Percentiles rank a stretch among this genome's conserved stretches.
phyloP scores from a whole-genome alignment of 306 rosid genomes.

The Sechiopsis laciniata region DNA sequence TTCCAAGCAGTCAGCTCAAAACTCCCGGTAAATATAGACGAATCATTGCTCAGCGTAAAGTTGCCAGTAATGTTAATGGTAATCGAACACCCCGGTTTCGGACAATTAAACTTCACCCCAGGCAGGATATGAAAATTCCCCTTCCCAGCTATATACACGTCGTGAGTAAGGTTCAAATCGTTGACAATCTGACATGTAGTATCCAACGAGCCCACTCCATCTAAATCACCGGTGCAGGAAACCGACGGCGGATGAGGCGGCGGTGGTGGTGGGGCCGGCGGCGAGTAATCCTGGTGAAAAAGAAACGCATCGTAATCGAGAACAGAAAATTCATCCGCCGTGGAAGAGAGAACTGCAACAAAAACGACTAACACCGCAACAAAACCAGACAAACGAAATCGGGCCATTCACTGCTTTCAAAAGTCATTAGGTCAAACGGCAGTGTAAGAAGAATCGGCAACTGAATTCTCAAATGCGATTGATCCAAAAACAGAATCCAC shows the following conservation, averaged over 20 bases:
- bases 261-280: conserved; percentile 97
- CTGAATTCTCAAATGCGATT: conserved; percentile 29
- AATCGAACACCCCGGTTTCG: conserved; percentile 60
- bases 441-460: conserved; percentile 27
- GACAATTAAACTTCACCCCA: conserved; percentile 76
- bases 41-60: conserved; percentile 67
- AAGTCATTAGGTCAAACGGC: conserved; percentile 57
- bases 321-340: conserved; percentile 38
- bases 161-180: conserved; percentile 79
- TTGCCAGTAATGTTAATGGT: conserved; percentile 81
- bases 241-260: conserved; percentile 95
- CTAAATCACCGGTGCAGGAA: conserved; percentile 80
- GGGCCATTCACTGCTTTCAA: conserved; percentile 72
- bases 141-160: conserved; percentile 91
- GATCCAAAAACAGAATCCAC: conserved; percentile 33
- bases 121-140: conserved; percentile 90
- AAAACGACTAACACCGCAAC: conserved; percentile 23
- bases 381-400: conserved; percentile 40
- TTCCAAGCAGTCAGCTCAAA: conserved; percentile 62
- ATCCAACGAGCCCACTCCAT: conserved; percentile 81
- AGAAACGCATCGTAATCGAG: conserved; percentile 56
- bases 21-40: conserved; percentile 71
- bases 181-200: conserved; percentile 70
- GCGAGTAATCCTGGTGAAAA: conserved; percentile 89
- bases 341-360: conserved; percentile 24